Conservation (phyloP, 2,329 filamentous ascomycete genomes). For the Calycina marina region DNA sequence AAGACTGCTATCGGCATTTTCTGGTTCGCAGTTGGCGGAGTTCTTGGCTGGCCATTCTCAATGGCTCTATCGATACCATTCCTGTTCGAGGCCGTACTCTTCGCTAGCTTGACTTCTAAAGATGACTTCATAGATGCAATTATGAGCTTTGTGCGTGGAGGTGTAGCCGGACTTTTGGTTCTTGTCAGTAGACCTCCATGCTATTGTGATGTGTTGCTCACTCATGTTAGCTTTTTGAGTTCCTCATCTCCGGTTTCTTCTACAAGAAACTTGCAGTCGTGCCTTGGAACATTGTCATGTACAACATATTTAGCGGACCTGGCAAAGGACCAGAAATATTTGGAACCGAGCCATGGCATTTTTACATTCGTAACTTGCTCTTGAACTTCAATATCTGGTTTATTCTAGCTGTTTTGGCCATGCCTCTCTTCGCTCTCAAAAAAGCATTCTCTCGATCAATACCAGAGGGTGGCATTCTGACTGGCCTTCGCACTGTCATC, state of each 20-base stretch:
- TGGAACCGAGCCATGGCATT: constrained; percentile 92
- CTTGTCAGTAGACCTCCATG: constrained; percentile 13
- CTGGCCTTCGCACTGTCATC: constrained; percentile 59
- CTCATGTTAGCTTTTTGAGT: constrained; percentile 45
- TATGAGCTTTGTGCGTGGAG: constrained; percentile 51
- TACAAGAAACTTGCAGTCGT: constrained; percentile 68
- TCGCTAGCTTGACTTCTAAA: constrained; percentile 36
- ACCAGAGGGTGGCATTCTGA: constrained; percentile 44
- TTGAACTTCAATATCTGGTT: constrained; percentile 98
- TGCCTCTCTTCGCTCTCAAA: constrained; percentile 65
- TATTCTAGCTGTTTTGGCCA: constrained; percentile 55
- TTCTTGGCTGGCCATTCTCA: constrained; percentile 91
- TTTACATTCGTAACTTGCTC: constrained; percentile 80
- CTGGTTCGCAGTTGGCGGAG: constrained; percentile 76
- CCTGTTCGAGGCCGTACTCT: constrained; percentile 58
- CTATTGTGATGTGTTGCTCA: constrained; percentile 15
- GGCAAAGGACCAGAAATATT: constrained; percentile 80
- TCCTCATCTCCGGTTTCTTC: constrained; percentile 65
- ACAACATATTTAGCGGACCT: constrained; percentile 78
- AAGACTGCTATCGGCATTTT: constrained; percentile 74
- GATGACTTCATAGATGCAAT: constrained; percentile 46
- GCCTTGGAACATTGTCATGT: constrained; percentile 84
- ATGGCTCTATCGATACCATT: constrained; percentile 71
- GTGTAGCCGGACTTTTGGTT: constrained; percentile 26
- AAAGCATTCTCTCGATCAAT: constrained; percentile 44